Base-by-base conservation (phyloP, 2,329 filamentous ascomycete genomes). In the Penicillium sp. region DNA sequence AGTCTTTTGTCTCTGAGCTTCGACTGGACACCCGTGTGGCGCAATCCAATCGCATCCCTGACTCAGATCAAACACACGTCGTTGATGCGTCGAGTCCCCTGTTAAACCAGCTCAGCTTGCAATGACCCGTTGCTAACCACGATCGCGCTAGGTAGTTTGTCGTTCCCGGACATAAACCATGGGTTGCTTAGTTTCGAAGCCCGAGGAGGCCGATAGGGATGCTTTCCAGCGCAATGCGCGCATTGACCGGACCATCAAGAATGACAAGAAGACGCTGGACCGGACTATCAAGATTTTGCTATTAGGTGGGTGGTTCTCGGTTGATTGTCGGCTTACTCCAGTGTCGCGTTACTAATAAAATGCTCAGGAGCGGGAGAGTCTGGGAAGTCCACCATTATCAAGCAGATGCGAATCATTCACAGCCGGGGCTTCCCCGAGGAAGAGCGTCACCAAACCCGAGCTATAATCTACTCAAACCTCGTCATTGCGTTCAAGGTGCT, bases 391-490 rank as follows among this genome's bases (percentile, higher is more conserved):
- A 97, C 93, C 1, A 93, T 97, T 59, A 85, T 97, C 65, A 97
- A 97, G 81, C 93, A 97, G 82, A 97, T 99, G 94, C 93, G 93
- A 75, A 87, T 99, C 76, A 97, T 99, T 68, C 94, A 97, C 75
- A 87, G 91, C 15, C 88, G 92, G 75, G 93, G 94, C 50, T 97
- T 97, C 79, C 91, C 87, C 71, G 89, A 90, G 69, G 87, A 86
- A 63, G 94, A 97, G 76, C 90, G 92, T 75, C 86, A 95, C 64
- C 91, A 97, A 81, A 96, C 91, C 84, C 92, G 94, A 68, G 90
- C 92, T 17, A 93, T 97, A 70, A 93, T 97, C 66, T 97, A 97
- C 78, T 93, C 89, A 77, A 99, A 99, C 76, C 84, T 97, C 64
- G 82, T 97, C 51, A 90, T 96, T 67, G 93, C 93, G 2, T 94